These are phyloP conservation scores for Phytophthora fragariae DNA, from an alignment of 352 stramenopile species.

Conservation along the genomic window DNA sequence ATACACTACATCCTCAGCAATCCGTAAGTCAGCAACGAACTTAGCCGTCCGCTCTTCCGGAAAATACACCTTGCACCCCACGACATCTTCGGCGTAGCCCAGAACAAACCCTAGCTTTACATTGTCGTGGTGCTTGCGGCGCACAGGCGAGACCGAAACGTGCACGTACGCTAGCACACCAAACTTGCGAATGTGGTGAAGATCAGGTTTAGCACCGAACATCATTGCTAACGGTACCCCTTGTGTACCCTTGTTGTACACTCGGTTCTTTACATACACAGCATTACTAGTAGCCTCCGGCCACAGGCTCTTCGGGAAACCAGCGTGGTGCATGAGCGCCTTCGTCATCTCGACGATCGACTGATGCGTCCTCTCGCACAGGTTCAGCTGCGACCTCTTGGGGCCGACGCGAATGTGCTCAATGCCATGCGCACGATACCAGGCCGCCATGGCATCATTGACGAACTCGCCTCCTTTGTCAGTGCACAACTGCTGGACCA, in stretches of 20 bases:
- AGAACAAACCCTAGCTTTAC: not conserved
- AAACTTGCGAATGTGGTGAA: slow-evolving; percentile 1
- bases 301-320: not conserved
- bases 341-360: slow-evolving; percentile 1
- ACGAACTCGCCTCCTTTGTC: not conserved
- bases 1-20: no score
- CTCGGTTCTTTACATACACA: not conserved
- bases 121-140: not conserved
- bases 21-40: not conserved
- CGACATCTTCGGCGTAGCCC: no score
- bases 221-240: not conserved
- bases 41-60: not conserved
- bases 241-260: not conserved
- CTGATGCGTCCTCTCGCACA: not conserved
- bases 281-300: not conserved
- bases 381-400: not conserved
- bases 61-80: not conserved
- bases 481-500: not conserved
- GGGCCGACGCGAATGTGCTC: not conserved
- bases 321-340: not conserved
- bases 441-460: not conserved
- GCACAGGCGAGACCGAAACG: not conserved
- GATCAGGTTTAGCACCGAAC: not conserved
- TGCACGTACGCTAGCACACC: not conserved
- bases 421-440: not conserved